phyloP scores from a whole-genome alignment of 1,139 yeast genomes.

The Pichia sp. region DNA sequence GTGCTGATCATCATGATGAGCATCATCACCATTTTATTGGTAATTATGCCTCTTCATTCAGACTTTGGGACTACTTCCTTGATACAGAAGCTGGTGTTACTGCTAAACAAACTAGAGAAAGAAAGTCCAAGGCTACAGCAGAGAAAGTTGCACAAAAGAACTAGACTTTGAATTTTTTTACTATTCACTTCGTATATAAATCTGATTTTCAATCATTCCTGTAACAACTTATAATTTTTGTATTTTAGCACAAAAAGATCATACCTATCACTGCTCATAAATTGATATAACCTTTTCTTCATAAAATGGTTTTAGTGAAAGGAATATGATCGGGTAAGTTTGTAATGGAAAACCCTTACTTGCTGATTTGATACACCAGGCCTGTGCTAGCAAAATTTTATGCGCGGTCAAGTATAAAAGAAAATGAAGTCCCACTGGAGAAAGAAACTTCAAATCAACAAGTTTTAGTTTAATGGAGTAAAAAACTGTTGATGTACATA shows the following conservation, averaged over 20 bases:
- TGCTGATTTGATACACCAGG: no score
- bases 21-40: slow-evolving; percentile 94
- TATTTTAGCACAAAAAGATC: no score
- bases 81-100: slow-evolving; percentile 78
- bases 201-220: no score
- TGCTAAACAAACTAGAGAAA: slow-evolving; percentile 57
- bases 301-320: no score
- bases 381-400: no score
- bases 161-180: neutral
- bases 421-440: neutral
- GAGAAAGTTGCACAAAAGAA: slow-evolving; percentile 34
- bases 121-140: slow-evolving; percentile 44
- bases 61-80: slow-evolving; percentile 85
- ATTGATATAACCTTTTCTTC: no score
- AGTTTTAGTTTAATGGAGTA: neutral
- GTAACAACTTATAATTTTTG: no score
- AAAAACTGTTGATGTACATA: neutral
- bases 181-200: neutral
- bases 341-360: no score
- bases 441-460: neutral
- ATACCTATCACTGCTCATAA: no score
- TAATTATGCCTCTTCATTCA: slow-evolving; percentile 85
- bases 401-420: no score
- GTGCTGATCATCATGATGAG: slow-evolving; percentile 96
- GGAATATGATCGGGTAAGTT: no score